Evolutionary conservation across 1,284 basidiomycete species (phyloP), one percentile per base, ranked within the genome.

Genomic region (Austropuccinia psidii): DNA sequence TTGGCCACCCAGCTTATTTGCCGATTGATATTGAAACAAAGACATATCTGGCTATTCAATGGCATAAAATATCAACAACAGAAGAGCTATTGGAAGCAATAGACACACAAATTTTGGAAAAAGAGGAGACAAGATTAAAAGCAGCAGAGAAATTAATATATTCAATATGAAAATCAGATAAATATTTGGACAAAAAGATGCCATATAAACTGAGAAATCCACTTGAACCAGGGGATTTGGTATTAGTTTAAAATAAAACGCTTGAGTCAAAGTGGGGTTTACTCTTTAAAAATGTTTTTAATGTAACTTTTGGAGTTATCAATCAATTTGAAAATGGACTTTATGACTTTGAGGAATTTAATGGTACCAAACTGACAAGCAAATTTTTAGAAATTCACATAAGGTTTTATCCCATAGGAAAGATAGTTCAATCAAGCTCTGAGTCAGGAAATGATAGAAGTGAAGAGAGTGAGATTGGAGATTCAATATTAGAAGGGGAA

Each of bases 1-100:
- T 64, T 29, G 61, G 61, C 1, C 61, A 64, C 21, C 2, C 4
- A 15, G 41, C 43, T 4, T 27, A 31, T 4, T 31, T 64, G 24
- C 61, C 61, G 4, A 19, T 64, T 13, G 61, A 64, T n/a, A n/a
- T n/a, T n/a, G n/a, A n/a, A n/a, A n/a, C n/a, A n/a, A 31, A 41
- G 29, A 21, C 60, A n/a, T 58, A 6, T 21, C 21, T 58, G 55
- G 55, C 31, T n/a, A 29, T 35, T n/a, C 17, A 58, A 15, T 58
- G 24, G 55, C n/a, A 58, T 17, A 17, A 31, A 7, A 35, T 58
- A 5, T 8, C 13, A 4, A 31, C 24, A 29, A 62, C 60, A 1
- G 4, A 33, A 24, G 60, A 45, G 6, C 39, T 62, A 13, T 29
- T 62, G 35, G 60, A 19, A 6, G 55, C 55, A 58, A 33, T 29